Conservation (phyloP, 2,329 filamentous ascomycete species). For the Biscogniauxia mediterranea region DNA sequence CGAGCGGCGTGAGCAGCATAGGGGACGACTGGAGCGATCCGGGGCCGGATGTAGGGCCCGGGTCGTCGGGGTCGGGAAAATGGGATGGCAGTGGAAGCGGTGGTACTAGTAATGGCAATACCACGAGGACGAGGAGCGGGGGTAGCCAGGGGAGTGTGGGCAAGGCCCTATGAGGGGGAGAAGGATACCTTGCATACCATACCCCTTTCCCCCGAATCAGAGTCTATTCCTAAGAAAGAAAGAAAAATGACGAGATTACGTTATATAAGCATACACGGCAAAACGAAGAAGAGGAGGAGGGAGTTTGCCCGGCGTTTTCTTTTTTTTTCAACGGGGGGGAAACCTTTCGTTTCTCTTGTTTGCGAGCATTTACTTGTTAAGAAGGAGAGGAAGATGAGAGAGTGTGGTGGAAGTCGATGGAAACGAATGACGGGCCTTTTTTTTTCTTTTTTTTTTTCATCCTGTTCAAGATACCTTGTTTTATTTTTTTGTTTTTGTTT, state of each 20-base stretch:
- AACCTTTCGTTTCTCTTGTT: neutral
- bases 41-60: conserved; percentile 51
- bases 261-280: neutral
- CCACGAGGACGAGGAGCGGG: conserved; percentile 15
- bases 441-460: neutral
- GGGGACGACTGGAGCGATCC: conserved; percentile 50
- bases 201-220: too few relatives aligned
- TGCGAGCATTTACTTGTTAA: neutral
- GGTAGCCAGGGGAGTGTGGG: conserved; percentile 32
- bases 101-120: conserved; percentile 1
- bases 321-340: neutral
- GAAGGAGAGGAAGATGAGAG: neutral
- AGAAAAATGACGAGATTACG: neutral
- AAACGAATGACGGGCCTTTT: neutral
- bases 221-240: neutral
- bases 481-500: neutral
- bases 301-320: neutral
- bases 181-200: neutral
- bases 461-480: neutral
- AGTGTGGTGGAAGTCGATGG: neutral
- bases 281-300: neutral
- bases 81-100: conserved; percentile 16
- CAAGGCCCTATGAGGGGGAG: conserved; percentile 31
- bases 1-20: conserved; percentile 45
- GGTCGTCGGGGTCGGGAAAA: conserved; percentile 31